Evolutionary conservation across 371 early-diverging fungal species (phyloP), one percentile per base, ranked within the genome.

Genomic region (Mortierella sp.): DNA sequence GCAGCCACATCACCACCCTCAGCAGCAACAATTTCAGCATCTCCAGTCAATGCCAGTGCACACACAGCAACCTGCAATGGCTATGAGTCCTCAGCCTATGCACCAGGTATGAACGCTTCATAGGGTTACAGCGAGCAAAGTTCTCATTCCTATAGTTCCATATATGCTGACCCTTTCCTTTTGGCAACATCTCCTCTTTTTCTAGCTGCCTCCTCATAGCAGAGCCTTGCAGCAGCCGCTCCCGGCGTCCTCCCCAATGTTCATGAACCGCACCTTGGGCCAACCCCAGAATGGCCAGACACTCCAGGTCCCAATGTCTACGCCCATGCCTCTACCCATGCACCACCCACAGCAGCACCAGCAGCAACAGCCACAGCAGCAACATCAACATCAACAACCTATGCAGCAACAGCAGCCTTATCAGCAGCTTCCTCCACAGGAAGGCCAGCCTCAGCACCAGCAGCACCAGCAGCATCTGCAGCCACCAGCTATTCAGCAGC

Each of bases 321-420:
- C 63, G 10, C 67, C 69, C 7, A 79, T 72, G 66, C 18, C 64
- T 23, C 39, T 76, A 14, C 64, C 64, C 24, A 39, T 54, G 51
- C 70, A 71, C 30, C 62, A 59, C 34, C 67, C n/a, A 72, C 83
- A 13, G 80, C 59, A 51, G n/a, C 21, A 45, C n/a, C 53, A 53
- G 23, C 60, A 55, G 12, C 45, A 23, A 13, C 55, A 61, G n/a
- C 50, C 47, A 9, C 59, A 52, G 18, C 62, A 59, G 46, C 67
- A 61, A 27, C 34, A 50, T 58, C 66, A 7, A 4, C 34, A 34
- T 10, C 34, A 14, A 80, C 84, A 10, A 78, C 61, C 52, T 13
- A 26, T 48, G n/a, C 60, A 67, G 28, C 55, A 50, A 27, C 61
- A 52, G 16, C 58, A 42, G 26, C 50, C 49, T 14, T 39, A 64